Conservation (phyloP, 306 rosid genomes). For the Dalbergia oliveri region DNA sequence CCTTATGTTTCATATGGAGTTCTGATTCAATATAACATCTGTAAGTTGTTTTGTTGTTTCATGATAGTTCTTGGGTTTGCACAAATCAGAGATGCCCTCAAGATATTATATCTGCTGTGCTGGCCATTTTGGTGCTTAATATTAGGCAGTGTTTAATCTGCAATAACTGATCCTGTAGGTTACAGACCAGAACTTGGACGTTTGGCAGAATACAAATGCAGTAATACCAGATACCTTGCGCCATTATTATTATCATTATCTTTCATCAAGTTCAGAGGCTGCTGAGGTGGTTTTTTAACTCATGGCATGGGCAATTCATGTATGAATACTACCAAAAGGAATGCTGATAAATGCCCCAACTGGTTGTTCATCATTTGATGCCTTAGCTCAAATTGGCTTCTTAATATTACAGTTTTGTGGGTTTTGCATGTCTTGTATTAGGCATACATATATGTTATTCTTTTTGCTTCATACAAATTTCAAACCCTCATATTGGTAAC, state of each 20-base stretch:
- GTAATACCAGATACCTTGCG: slow-evolving; percentile 88
- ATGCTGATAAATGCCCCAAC: slow-evolving; percentile 3
- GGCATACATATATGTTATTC: slow-evolving; percentile 11
- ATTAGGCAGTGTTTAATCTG: slow-evolving; percentile 30
- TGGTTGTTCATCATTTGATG: slow-evolving; percentile 8
- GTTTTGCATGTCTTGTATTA: slow-evolving; percentile 1
- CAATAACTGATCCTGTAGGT: slow-evolving; percentile 61
- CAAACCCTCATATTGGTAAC: neutral
- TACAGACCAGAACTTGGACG: slow-evolving; percentile 76
- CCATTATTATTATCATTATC: slow-evolving; percentile 89
- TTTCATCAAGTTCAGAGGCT: slow-evolving; percentile 79
- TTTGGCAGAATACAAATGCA: slow-evolving; percentile 71
- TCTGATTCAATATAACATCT: neutral
- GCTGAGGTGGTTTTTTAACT: slow-evolving; percentile 75
- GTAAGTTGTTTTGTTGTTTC: neutral
- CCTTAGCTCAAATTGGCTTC: neutral
- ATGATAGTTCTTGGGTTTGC: slow-evolving; percentile 18
- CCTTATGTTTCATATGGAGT: neutral
- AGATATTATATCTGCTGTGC: neutral
- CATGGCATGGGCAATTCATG: slow-evolving; percentile 38
- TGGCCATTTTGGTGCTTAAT: slow-evolving; percentile 3
- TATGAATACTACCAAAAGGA: slow-evolving; percentile 16
- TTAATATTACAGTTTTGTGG: neutral
- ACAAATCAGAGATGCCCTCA: neutral
- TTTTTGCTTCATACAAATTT: neutral